Evolutionary conservation across 768 basidiomycete species (phyloP), one percentile per base, ranked within the genome.

Genomic region (Mycena vitilis): DNA sequence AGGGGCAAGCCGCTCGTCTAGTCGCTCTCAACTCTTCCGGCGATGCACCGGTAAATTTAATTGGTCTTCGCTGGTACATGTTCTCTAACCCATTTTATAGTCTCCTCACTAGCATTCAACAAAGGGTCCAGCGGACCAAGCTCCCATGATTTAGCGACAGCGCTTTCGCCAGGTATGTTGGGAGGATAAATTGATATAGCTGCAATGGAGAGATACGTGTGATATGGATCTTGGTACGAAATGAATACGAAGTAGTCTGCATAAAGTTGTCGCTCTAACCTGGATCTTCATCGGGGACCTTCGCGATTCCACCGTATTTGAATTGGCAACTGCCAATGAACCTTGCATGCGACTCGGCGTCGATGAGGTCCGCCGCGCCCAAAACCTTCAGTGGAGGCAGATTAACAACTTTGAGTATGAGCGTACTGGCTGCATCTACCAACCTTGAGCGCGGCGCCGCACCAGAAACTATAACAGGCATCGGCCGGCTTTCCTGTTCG

Each of bases 401-500:
- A 20, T 64, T 60, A 52, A 56, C 23, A 49, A 44, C 23, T 47
- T 60, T 36, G 65, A 51, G 36, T 25, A 25, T 30, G 57, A 18
- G 53, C 9, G 60, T 8, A 47, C 22, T n/a, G 56, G 56, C 45
- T 36, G 40, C 36, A 25, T 40, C 37, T 45, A 76, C 87, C 59
- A 69, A 96, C 96, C 75, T 86, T 79, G 12, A 98, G 78, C 0
- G 94, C 85, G 11, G 90, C 96, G 4, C 94, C 91, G 72, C 92
- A 92, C 97, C 97, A 99, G 78, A 98, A 99, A 71, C 93, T 94
- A 78, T 99, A 99, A 77, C 97, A 99, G 4, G 95, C 94, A 71
- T 99, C 97, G 7, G 92, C 87, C 5, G 85, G 83, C 80, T 99
- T 99, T 65, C 89, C 91, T 2, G 95, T 95, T 25, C 97, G 86